Base-by-base conservation (phyloP, 2,329 filamentous ascomycete genomes). In the Akanthomyces uredinophilus region DNA sequence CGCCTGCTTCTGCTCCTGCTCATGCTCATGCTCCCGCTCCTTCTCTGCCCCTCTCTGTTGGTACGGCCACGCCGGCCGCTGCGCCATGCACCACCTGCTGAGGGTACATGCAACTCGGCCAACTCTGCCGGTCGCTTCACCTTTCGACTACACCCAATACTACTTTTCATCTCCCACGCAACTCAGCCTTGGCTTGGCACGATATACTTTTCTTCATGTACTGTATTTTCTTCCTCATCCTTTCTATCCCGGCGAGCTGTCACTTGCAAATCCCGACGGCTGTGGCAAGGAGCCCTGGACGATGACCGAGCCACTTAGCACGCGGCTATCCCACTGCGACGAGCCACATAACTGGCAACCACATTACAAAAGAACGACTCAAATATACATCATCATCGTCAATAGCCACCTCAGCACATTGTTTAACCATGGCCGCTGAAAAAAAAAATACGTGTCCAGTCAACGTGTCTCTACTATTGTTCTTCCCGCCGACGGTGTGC, bases 231-330 rank as follows among this genome's bases (percentile, higher is more conserved):
- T 50, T 50, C 22, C 6, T 24, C 29, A 13, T 32, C n/a, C 32
- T 18, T 32, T 27, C 49, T 20, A 18, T 16, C 11, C 41, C 20
- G n/a, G n/a, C n/a, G 6, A 44, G 32, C 5, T 10, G 7, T 10
- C 32, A 24, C 16, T 20, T 47, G 20, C 22, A 32, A 3, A 29
- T 35, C 32, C 51, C 51, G 51, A 53, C 51, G 51, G 51, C 35
- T 41, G 51, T 44, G 39, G 16, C 52, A 29, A 29, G 27, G 8
- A 43, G 22, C 16, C 10, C 39, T 46, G 54, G 54, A 57, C 27
- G 54, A 37, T 57, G 54, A 47, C 54, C 54, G 54, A 57, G 29
- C 52, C 54, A 57, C 20, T 54, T 18, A 47, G 54, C 27, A 3
- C 7, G 7, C 47, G 47, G 13, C 7, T 2, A 41, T 39, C 35